A percentile compares a stretch with the other conserved stretches of the same genome.
These are phyloP conservation scores for Podaxis mareebaensis DNA, from an alignment of 768 basidiomycete genomes.

Conservation along the genomic window DNA sequence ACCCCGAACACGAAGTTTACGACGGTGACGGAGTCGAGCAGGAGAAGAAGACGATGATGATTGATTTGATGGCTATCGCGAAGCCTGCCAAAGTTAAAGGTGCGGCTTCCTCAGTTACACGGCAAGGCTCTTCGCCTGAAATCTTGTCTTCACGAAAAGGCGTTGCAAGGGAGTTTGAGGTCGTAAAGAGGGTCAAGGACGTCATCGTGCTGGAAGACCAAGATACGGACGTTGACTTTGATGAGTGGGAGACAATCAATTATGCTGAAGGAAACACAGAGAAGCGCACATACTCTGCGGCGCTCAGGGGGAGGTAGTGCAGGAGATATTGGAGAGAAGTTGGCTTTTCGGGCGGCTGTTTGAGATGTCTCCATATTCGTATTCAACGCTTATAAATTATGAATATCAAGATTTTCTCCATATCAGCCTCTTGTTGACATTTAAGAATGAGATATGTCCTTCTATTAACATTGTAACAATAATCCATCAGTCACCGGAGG, in stretches of 20 bases:
- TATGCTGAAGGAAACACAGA: background rate
- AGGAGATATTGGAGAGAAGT: background rate
- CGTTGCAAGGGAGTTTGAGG: conserved; percentile 11
- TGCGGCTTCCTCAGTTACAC: background rate
- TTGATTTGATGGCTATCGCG: conserved; percentile 16
- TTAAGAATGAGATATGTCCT: too few species aligned
- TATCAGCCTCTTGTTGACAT: too few species aligned
- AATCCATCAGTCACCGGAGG: background rate
- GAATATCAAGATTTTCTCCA: too few species aligned
- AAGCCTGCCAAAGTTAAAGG: conserved; percentile 16
- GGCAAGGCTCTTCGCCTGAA: background rate
- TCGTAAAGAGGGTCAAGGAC: conserved; percentile 6
- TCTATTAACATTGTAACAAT: too few species aligned
- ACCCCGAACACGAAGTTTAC: background rate
- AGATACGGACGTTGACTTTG: background rate
- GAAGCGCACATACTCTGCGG: conserved; percentile 11
- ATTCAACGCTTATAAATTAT: too few species aligned
- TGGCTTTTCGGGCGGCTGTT: too few species aligned
- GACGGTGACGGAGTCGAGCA: background rate
- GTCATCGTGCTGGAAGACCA: conserved; percentile 13
- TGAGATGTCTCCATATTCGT: too few species aligned
- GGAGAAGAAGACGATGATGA: background rate
- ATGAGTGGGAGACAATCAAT: conserved; percentile 8
- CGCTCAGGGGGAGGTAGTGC: conserved; percentile 4
- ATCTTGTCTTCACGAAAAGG: background rate